Evolutionary conservation across 108 stramenopile species (phyloP).

Genomic region (Fistulifera pelliculosa): DNA sequence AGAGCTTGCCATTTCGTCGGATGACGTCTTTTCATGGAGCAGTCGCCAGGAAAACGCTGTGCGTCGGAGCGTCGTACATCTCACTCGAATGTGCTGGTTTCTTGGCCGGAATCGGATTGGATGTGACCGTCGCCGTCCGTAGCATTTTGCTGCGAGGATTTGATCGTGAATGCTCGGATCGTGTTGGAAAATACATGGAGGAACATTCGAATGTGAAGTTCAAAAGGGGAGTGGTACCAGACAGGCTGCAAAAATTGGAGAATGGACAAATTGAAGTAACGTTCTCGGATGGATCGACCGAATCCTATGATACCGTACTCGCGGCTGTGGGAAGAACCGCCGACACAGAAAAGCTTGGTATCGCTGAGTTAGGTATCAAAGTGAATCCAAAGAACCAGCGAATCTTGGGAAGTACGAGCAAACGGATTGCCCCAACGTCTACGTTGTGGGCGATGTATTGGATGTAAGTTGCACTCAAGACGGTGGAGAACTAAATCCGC

Average conservation of each 20-base stretch:
- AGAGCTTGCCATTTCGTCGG: conserved; percentile 90
- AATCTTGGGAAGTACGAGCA: conserved; percentile 81
- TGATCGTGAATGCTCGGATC: conserved; percentile 90
- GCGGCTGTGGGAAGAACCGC: conserved; percentile 89
- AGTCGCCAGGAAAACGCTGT: conserved; percentile 89
- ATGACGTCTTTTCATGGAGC: conserved; percentile 92
- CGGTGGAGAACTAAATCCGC: background rate
- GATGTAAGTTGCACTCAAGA: conserved; percentile 25
- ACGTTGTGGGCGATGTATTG: conserved; percentile 97
- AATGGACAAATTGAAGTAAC: conserved; percentile 76
- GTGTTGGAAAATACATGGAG: conserved; percentile 81
- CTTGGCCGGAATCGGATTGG: conserved; percentile 82
- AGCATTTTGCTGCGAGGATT: conserved; percentile 94
- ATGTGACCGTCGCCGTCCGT: conserved; percentile 92
- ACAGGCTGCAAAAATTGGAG: conserved; percentile 68
- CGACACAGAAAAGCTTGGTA: conserved; percentile 80
- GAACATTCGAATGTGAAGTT: conserved; percentile 74
- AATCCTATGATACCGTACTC: conserved; percentile 85
- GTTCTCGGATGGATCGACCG: conserved; percentile 69
- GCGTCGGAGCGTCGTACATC: conserved; percentile 97
- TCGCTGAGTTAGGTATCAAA: conserved; percentile 68
- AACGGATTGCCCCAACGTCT: conserved; percentile 83
- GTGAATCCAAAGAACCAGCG: conserved; percentile 71
- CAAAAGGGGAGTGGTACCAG: conserved; percentile 64
- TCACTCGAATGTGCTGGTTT: conserved; percentile 98